These are phyloP conservation scores for Colletotrichum phormii DNA, from an alignment of 2,329 filamentous ascomycete genomes.

Conservation along the genomic window DNA sequence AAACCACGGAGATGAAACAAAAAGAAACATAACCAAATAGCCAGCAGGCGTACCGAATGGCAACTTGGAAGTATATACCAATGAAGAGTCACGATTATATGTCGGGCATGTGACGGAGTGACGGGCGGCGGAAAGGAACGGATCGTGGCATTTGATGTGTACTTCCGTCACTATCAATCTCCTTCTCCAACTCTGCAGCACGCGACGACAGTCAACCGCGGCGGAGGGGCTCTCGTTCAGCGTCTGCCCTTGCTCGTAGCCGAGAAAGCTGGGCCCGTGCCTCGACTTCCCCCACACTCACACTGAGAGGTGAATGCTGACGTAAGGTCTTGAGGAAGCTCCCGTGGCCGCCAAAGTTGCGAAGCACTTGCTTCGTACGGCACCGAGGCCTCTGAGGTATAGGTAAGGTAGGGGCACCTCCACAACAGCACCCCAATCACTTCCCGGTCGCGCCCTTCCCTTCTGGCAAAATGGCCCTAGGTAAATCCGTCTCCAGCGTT, in stretches of 20 bases:
- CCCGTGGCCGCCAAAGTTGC: too few species aligned
- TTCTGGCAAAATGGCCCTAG: neutral
- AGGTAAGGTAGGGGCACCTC: neutral
- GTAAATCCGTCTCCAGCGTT: slow-evolving; percentile 1
- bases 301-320: neutral
- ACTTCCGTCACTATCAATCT: slow-evolving; percentile 31
- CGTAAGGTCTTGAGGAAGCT: neutral
- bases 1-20: neutral
- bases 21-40: neutral
- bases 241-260: slow-evolving; percentile 22
- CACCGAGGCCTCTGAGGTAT: too few species aligned
- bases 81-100: neutral
- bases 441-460: slow-evolving; percentile 22
- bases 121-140: slow-evolving; percentile 31
- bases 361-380: too few species aligned
- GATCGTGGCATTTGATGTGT: neutral
- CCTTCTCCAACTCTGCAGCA: neutral
- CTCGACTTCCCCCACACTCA: slow-evolving; percentile 17
- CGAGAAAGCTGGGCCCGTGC: slow-evolving; percentile 18
- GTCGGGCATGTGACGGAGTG: slow-evolving; percentile 15
- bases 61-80: neutral
- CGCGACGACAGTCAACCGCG: slow-evolving; percentile 27
- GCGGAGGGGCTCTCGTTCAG: slow-evolving; percentile 21
- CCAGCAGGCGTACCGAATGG: neutral
- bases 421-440: neutral